Evolutionary conservation across 2,329 filamentous ascomycete species (phyloP).

Genomic region (Diplodia mutila): DNA sequence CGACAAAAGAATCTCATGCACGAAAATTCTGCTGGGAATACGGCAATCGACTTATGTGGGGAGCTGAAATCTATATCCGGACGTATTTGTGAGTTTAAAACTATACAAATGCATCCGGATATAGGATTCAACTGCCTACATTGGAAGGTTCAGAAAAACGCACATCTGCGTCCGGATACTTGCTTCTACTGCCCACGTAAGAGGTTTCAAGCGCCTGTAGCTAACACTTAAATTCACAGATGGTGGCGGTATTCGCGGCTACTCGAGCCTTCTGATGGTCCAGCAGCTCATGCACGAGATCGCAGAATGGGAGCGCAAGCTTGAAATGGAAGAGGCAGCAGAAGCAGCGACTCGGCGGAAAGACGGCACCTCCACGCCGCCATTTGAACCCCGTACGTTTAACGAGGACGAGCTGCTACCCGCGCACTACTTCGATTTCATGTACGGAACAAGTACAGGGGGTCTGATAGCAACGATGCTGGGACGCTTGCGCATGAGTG

Average conservation of each 20-base stretch:
- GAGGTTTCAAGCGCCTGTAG: background rate
- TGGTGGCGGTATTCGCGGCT: slow-evolving; percentile 57
- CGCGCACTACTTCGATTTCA: slow-evolving; percentile 59
- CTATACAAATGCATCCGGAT: background rate
- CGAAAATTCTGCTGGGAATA: background rate
- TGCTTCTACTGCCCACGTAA: background rate
- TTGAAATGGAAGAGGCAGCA: slow-evolving; percentile 50
- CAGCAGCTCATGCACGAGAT: slow-evolving; percentile 55
- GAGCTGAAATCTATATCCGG: background rate
- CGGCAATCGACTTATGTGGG: background rate
- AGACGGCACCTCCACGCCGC: slow-evolving; percentile 11
- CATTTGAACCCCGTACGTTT: slow-evolving; percentile 32
- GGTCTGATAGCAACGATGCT: slow-evolving; percentile 57
- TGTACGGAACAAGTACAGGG: slow-evolving; percentile 58
- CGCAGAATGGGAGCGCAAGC: slow-evolving; percentile 47
- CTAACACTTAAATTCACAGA: slow-evolving; percentile 34
- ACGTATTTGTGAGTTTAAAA: background rate
- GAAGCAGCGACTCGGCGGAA: slow-evolving; percentile 33
- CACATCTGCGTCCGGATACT: background rate
- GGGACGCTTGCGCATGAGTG: slow-evolving; percentile 54
- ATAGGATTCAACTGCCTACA: background rate
- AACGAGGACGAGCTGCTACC: slow-evolving; percentile 51
- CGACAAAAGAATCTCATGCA: too few relatives aligned
- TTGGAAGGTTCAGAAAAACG: background rate
- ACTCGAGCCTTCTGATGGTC: slow-evolving; percentile 55